These are phyloP conservation scores for Rhododendron simsii DNA, from an alignment of 148 eudicot species.

Conservation along the genomic window DNA sequence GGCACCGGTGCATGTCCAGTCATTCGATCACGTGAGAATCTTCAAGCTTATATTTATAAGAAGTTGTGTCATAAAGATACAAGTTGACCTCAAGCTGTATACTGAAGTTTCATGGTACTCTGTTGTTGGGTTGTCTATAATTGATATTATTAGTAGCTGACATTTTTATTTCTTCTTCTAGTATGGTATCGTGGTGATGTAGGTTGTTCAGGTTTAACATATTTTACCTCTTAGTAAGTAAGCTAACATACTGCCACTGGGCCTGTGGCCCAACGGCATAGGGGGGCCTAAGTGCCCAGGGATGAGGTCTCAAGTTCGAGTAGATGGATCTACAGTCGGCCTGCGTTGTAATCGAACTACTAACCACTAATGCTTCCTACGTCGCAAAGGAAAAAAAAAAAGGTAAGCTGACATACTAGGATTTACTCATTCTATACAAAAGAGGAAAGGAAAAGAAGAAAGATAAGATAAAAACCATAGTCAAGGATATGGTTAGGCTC, in stretches of 20 bases:
- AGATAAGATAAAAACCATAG: not conserved
- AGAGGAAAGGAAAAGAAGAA: not conserved
- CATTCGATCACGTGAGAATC: not conserved
- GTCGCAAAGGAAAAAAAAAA: not conserved
- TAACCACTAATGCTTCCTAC: not conserved
- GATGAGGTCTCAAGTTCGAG: not conserved
- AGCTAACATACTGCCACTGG: not conserved
- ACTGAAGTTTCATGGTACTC: not conserved
- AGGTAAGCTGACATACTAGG: not conserved
- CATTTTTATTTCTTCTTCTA: not conserved
- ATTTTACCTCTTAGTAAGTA: not conserved
- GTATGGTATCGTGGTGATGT: not conserved
- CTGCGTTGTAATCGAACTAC: not conserved
- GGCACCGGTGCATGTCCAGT: not conserved
- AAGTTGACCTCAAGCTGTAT: not conserved
- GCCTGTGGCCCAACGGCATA: not conserved
- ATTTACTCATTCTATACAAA: not conserved
- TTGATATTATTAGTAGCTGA: not conserved
- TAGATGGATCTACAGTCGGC: not conserved
- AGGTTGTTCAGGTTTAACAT: not conserved
- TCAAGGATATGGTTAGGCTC: not conserved
- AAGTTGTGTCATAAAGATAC: not conserved
- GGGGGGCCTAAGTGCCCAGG: not conserved
- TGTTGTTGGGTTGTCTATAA: not conserved
- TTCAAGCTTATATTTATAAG: not conserved